phyloP scores from a whole-genome alignment of 179 eudicot species.

The Spergularia azorica region DNA sequence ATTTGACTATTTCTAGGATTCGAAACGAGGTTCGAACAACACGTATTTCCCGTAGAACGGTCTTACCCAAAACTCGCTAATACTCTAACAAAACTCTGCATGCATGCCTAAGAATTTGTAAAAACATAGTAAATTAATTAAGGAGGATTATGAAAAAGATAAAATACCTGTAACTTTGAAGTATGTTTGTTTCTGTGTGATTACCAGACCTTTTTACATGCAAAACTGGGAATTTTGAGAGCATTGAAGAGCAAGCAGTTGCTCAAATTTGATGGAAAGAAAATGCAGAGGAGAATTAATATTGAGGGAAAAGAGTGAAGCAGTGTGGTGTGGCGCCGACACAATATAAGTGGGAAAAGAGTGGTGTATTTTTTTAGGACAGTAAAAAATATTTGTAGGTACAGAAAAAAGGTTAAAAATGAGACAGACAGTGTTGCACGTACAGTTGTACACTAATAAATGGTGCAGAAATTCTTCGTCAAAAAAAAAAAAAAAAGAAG shows the following conservation, averaged over 20 bases:
- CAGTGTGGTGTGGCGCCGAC: constrained; percentile 23
- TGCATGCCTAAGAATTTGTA: neutral
- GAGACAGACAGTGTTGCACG: constrained; percentile 1
- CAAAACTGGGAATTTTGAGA: neutral
- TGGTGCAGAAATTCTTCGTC: neutral
- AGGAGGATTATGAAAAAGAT: neutral
- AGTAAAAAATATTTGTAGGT: neutral
- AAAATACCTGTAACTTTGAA: constrained; percentile 17
- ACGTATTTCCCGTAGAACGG: too few species aligned
- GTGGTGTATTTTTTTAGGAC: constrained; percentile 3
- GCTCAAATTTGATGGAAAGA: neutral
- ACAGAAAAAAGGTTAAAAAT: neutral
- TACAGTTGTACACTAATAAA: constrained; percentile 9
- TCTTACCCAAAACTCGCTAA: too few species aligned
- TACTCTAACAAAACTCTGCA: constrained; percentile 2
- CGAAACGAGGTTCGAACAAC: neutral
- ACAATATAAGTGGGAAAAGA: constrained; percentile 13
- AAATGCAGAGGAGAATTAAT: neutral
- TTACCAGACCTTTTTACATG: neutral
- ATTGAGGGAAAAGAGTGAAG: neutral
- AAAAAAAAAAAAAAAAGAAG: neutral
- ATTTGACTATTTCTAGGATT: neutral
- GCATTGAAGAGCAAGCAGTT: neutral
- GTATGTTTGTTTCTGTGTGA: neutral
- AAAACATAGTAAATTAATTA: neutral